Conservation (phyloP, 306 rosid species). For the Mimosa pudica region DNA sequence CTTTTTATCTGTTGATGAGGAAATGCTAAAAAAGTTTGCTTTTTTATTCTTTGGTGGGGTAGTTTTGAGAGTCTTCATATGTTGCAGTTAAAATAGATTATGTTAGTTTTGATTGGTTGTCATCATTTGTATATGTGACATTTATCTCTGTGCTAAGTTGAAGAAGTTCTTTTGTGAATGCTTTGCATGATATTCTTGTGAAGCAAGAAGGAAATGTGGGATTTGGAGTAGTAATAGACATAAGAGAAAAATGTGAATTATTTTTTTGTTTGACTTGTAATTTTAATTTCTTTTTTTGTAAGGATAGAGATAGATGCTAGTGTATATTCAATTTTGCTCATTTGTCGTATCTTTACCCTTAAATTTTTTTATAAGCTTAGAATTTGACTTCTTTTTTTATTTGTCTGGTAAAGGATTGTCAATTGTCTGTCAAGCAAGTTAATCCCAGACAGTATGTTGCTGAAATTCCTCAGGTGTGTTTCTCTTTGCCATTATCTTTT, state of each 20-base stretch:
- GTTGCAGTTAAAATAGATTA: not conserved
- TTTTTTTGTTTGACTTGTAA: not conserved
- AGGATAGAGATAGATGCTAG: not conserved
- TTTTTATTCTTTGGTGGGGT: not conserved
- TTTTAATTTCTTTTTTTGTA: too few species aligned
- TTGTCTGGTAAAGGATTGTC: slow-evolving; percentile 59
- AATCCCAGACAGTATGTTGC: slow-evolving; percentile 94
- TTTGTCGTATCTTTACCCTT: not conserved
- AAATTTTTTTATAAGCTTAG: not conserved
- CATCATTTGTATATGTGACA: not conserved
- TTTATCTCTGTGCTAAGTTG: not conserved
- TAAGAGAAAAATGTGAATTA: not conserved
- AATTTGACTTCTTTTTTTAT: not conserved
- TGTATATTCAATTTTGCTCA: not conserved
- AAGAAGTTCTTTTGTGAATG: not conserved
- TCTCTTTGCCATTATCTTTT: not conserved
- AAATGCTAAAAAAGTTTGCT: not conserved
- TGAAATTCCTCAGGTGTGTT: slow-evolving; percentile 72
- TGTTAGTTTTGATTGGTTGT: not conserved
- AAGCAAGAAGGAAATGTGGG: not conserved
- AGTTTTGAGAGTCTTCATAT: not conserved
- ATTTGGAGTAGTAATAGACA: not conserved
- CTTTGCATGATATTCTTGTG: not conserved
- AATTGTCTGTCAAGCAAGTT: slow-evolving; percentile 83
- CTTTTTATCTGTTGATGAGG: slow-evolving; percentile 6